These are phyloP conservation scores for Suhomyces prunicola DNA, from an alignment of 805 yeast species.

Conservation along the genomic window DNA sequence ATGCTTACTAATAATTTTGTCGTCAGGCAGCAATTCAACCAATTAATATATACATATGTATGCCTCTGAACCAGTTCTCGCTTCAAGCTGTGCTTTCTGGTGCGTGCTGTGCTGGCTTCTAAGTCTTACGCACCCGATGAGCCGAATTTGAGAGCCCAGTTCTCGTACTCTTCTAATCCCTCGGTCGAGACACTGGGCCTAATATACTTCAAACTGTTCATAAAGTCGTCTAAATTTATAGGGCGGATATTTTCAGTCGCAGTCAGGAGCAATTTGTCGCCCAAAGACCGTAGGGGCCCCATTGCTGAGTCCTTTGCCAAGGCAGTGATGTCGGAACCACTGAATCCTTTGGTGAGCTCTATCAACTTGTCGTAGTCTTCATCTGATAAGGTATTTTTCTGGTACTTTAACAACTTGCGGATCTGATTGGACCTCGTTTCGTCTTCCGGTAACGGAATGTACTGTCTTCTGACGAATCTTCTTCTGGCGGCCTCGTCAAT, in stretches of 20 bases:
- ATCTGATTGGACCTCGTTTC: conserved; percentile 78
- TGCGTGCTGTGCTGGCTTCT: no score
- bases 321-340: conserved; percentile 93
- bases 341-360: conserved; percentile 70
- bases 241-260: conserved; percentile 78
- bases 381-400: conserved; percentile 65
- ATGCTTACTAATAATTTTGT: neutral
- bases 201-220: conserved; percentile 69
- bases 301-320: conserved; percentile 95
- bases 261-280: conserved; percentile 71
- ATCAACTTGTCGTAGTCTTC: conserved; percentile 61
- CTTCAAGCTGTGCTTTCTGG: no score
- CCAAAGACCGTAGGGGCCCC: conserved; percentile 91
- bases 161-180: conserved; percentile 75
- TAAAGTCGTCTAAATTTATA: conserved; percentile 68
- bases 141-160: conserved; percentile 86
- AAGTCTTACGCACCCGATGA: conserved; percentile 65
- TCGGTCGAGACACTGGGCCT: conserved; percentile 86
- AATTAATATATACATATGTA: no score
- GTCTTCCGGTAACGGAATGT: conserved; percentile 89
- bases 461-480: conserved; percentile 85
- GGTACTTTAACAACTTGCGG: conserved; percentile 61
- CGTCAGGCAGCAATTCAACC: neutral
- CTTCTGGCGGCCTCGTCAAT: conserved; percentile 96
- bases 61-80: no score